phyloP scores from a whole-genome alignment of 2,329 filamentous ascomycete genomes.

The Aspergillus costaricaensis region DNA sequence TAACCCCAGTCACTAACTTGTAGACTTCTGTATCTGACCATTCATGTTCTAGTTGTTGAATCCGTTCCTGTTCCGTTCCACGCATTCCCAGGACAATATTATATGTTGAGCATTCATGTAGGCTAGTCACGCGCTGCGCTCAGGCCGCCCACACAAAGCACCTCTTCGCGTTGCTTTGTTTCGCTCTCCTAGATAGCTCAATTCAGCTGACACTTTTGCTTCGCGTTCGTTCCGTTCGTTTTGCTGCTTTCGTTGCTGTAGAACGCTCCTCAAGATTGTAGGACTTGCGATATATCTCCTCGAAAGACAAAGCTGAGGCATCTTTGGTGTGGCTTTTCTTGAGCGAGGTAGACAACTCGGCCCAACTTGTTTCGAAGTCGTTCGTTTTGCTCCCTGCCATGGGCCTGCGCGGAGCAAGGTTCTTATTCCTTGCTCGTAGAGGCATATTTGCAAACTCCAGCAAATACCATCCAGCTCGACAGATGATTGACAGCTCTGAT shows the following conservation, averaged over 20 bases:
- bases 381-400: constrained; percentile 58
- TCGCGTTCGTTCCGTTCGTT: too few species aligned
- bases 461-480: constrained; percentile 15
- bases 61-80: constrained; percentile 74
- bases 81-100: constrained; percentile 89
- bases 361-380: constrained; percentile 87
- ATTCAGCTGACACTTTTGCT: too few species aligned
- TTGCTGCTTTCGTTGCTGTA: too few species aligned
- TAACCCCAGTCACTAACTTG: constrained; percentile 67
- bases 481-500: not conserved
- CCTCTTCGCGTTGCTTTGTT: too few species aligned
- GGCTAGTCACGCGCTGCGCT: too few species aligned
- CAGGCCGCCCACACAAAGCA: too few species aligned
- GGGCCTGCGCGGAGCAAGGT: constrained; percentile 65
- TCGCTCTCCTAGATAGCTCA: too few species aligned
- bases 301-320: constrained; percentile 79
- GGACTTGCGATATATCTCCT: too few species aligned
- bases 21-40: constrained; percentile 79
- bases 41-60: constrained; percentile 75
- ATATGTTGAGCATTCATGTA: too few species aligned
- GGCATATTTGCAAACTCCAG: constrained; percentile 43
- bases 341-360: constrained; percentile 72
- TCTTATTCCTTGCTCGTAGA: constrained; percentile 62
- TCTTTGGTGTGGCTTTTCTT: constrained; percentile 90
- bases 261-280: too few species aligned